Conservation (phyloP, 352 stramenopile genomes). For the Blastocystis sp. region DNA sequence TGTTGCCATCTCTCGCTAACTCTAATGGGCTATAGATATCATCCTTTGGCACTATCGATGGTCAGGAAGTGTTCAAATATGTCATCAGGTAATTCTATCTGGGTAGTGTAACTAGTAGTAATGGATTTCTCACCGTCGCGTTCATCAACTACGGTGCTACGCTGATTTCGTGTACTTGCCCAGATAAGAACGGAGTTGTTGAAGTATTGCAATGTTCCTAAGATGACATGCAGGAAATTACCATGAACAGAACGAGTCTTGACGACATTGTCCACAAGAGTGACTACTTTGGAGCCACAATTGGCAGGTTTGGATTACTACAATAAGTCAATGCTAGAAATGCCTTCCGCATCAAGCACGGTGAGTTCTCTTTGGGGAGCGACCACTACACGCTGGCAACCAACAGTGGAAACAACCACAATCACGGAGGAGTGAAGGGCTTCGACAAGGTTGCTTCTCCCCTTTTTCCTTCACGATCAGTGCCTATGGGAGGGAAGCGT, state of each 20-base stretch:
- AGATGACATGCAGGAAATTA: slow-evolving; percentile 20
- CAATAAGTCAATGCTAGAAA: not conserved
- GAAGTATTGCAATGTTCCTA: not conserved
- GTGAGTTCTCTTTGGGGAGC: slow-evolving; percentile 27
- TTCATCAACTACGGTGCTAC: slow-evolving; percentile 69
- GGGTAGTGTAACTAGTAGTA: not conserved
- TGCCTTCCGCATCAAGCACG: slow-evolving; percentile 63
- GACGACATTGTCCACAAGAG: slow-evolving; percentile 62
- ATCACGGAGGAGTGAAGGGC: slow-evolving; percentile 64
- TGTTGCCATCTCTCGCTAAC: not conserved
- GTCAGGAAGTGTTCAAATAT: slow-evolving; percentile 14
- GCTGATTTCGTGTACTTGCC: slow-evolving; percentile 44
- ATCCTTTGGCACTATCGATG: slow-evolving; percentile 25
- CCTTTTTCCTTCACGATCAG: not conserved
- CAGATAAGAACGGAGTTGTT: slow-evolving; percentile 38
- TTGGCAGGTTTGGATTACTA: slow-evolving; percentile 41
- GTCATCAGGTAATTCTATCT: not conserved
- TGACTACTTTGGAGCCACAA: slow-evolving; percentile 67
- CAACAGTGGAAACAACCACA: slow-evolving; percentile 66
- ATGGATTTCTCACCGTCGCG: slow-evolving; percentile 44
- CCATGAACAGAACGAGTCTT: slow-evolving; percentile 44
- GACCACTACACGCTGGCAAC: slow-evolving; percentile 18
- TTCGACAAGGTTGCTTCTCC: slow-evolving; percentile 27
- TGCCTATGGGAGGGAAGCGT: slow-evolving; percentile 36
- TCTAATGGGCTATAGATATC: slow-evolving; percentile 4